Conservation (phyloP, 2,329 filamentous ascomycete genomes). For the Gliomastix tumulicola region DNA sequence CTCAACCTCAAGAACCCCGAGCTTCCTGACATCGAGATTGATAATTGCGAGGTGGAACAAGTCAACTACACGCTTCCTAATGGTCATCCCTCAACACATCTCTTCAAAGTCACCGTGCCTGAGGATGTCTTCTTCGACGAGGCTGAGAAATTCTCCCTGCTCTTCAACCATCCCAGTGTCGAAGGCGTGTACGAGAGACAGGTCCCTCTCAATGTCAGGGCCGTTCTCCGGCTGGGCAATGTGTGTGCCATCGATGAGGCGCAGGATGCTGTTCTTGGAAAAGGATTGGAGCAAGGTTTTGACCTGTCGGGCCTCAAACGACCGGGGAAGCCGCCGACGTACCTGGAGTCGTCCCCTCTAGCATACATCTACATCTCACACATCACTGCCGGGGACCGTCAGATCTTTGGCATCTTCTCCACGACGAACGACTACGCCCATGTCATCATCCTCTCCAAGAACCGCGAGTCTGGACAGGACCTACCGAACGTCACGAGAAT, state of each 20-base stretch:
- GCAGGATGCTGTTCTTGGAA: slow-evolving; percentile 84
- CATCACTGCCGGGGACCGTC: slow-evolving; percentile 80
- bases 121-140: slow-evolving; percentile 85
- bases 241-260: slow-evolving; percentile 88
- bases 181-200: slow-evolving; percentile 97
- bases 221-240: slow-evolving; percentile 83
- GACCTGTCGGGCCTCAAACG: slow-evolving; percentile 71
- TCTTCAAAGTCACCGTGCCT: slow-evolving; percentile 88
- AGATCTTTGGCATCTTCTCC: slow-evolving; percentile 92
- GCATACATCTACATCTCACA: slow-evolving; percentile 92
- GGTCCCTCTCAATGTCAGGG: slow-evolving; percentile 78
- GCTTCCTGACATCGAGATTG: slow-evolving; percentile 80
- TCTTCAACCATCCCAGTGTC: slow-evolving; percentile 90
- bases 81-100: slow-evolving; percentile 84
- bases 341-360: slow-evolving; percentile 68
- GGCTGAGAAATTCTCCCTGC: slow-evolving; percentile 68
- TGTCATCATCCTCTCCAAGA: slow-evolving; percentile 80
- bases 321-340: slow-evolving; percentile 56
- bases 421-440: slow-evolving; percentile 73
- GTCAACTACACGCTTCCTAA: slow-evolving; percentile 92
- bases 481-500: slow-evolving; percentile 87
- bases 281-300: slow-evolving; percentile 89
- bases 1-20: slow-evolving; percentile 86
- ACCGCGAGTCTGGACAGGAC: slow-evolving; percentile 68
- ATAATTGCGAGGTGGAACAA: slow-evolving; percentile 83